These are phyloP conservation scores for Panellus pusillus DNA, from an alignment of 768 basidiomycete genomes.

Conservation along the genomic window DNA sequence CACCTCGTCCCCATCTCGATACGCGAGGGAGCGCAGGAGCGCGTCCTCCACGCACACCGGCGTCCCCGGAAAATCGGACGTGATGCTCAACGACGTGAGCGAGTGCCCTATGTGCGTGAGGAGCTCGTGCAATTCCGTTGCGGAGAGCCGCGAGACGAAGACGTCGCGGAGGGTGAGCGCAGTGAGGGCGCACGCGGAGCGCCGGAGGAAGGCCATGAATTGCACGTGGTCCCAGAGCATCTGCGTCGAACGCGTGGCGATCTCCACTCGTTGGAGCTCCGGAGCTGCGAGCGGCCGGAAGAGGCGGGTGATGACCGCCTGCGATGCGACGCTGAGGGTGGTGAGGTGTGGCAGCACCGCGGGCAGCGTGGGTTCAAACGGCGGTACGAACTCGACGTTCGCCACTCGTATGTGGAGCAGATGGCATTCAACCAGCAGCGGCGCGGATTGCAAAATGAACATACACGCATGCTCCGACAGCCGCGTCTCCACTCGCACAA, in stretches of 20 bases:
- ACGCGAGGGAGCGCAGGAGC: conserved; percentile 6
- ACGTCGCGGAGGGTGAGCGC: conserved; percentile 16
- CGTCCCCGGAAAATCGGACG: conserved; percentile 16
- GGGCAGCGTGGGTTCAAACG: conserved; percentile 5
- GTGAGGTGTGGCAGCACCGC: conserved; percentile 1
- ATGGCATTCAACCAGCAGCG: conserved; percentile 13
- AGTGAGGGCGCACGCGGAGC: conserved; percentile 7
- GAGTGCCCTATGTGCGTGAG: conserved; percentile 7
- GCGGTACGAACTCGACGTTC: background rate
- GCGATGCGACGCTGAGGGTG: conserved; percentile 9
- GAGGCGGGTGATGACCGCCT: conserved; percentile 4
- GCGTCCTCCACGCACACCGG: conserved; percentile 7
- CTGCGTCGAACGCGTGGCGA: conserved; percentile 13
- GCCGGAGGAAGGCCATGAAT: conserved; percentile 16
- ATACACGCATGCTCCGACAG: conserved; percentile 11
- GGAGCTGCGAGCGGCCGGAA: conserved; percentile 8
- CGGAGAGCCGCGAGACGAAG: conserved; percentile 9
- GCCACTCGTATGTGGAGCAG: conserved; percentile 8
- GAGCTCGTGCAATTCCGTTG: conserved; percentile 2
- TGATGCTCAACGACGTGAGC: conserved; percentile 8
- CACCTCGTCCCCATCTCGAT: background rate
- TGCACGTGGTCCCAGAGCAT: conserved; percentile 16
- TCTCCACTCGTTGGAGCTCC: conserved; percentile 7
- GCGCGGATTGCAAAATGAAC: conserved; percentile 8
- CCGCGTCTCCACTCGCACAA: conserved; percentile 7